phyloP scores from a whole-genome alignment of 768 basidiomycete genomes.

The Tulasnella sp. region DNA sequence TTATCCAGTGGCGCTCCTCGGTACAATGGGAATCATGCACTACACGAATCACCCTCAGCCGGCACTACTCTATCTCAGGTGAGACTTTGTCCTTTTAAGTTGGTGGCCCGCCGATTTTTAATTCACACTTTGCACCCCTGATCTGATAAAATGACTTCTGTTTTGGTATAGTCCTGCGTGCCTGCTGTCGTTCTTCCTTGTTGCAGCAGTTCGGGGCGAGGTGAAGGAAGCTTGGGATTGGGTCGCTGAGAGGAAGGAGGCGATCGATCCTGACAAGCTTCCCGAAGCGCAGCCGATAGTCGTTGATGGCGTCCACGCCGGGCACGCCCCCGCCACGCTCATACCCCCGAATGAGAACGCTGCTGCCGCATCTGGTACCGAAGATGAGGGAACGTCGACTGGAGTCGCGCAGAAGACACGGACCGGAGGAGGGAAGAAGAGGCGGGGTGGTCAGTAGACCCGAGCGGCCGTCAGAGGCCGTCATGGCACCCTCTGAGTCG shows the following conservation, averaged over 20 bases:
- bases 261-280: background rate
- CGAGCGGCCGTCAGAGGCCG: background rate
- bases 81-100: background rate
- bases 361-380: background rate
- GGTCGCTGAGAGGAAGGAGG: conserved; percentile 23
- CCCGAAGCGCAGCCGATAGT: conserved; percentile 1
- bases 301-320: background rate
- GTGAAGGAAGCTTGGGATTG: conserved; percentile 58
- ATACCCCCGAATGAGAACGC: background rate
- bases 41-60: conserved; percentile 67
- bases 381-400: background rate
- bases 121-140: background rate
- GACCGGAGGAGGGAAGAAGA: background rate
- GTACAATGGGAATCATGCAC: conserved; percentile 84
- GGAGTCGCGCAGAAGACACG: background rate
- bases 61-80: conserved; percentile 86
- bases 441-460: background rate
- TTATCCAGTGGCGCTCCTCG: conserved; percentile 60
- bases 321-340: background rate
- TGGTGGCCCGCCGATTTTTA: background rate
- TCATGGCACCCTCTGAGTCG: background rate
- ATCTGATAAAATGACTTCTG: conserved; percentile 6
- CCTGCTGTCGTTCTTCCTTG: conserved; percentile 53
- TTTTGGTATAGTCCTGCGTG: conserved; percentile 44
- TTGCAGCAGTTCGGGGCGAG: conserved; percentile 55